A percentile compares a stretch with the other conserved stretches of the same genome.
These are phyloP conservation scores for Lentinula aciculospora DNA, from an alignment of 768 basidiomycete species.

Conservation along the genomic window DNA sequence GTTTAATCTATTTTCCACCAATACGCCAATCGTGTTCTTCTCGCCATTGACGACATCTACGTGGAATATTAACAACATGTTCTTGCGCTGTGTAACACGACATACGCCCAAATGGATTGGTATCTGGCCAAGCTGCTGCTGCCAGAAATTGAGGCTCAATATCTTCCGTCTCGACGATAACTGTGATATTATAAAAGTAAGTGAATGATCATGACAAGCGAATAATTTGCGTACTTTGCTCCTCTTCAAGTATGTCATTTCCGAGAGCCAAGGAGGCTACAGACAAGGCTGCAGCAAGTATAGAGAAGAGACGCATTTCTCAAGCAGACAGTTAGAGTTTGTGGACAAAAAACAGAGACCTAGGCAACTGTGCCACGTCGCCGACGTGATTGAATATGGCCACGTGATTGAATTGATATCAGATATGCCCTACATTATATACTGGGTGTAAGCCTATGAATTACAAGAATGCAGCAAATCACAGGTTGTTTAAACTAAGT, in stretches of 20 bases:
- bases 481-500: background rate
- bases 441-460: too few species aligned
- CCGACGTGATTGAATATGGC: too few species aligned
- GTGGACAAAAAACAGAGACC: background rate
- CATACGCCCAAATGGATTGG: conserved; percentile 75
- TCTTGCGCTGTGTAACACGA: conserved; percentile 11
- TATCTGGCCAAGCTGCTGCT: conserved; percentile 58
- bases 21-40: conserved; percentile 60
- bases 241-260: conserved; percentile 39
- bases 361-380: background rate
- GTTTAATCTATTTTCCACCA: conserved; percentile 72
- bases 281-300: conserved; percentile 21
- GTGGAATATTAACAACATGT: background rate
- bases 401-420: background rate
- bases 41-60: conserved; percentile 82
- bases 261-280: conserved; percentile 22
- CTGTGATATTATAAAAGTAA: conserved; percentile 10
- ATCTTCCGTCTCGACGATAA: conserved; percentile 48
- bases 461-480: background rate
- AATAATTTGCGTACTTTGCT: conserved; percentile 12
- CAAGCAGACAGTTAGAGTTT: conserved; percentile 4
- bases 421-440: too few species aligned
- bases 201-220: conserved; percentile 3
- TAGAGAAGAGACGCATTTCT: conserved; percentile 28
- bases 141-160: conserved; percentile 24